Base-by-base conservation (phyloP, 192 early-diverging fungal genomes). In the Helicostylum pulchrum region DNA sequence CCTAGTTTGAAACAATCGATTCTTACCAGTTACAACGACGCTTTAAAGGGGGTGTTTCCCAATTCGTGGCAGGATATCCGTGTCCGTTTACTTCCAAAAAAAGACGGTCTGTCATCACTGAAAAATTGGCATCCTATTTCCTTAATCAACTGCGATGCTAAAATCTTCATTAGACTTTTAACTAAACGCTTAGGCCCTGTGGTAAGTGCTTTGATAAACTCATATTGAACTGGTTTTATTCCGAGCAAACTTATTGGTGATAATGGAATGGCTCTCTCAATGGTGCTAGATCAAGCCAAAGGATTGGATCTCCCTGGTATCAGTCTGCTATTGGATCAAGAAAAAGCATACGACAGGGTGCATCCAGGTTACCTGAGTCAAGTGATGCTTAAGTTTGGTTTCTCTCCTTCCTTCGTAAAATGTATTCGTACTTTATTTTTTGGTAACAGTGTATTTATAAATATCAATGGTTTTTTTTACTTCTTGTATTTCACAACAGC, bases 291-390 rank as follows among this genome's bases (percentile, higher is more conserved):
- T n/a, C 46, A 47, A 17, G 46, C 46, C 2, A n/a, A 36, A 36
- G 34, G 34, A 5, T 36, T 36, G 7, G 7, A 36, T 17, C 23
- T 14, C 17, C 11, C 39, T 44, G 68, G 17, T 1, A 44, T 62
- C 19, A 56, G 62, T 50, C 17, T 62, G 15, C 47, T 49, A 6
- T 19, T 73, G 7, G 71, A 73, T 23, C 71, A 73, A 45, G 60
- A 67, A 19, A 68, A 68, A 45, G 66, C 66, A 0, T 73, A 68
- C 42, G 72, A 73, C 39, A 45, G 66, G 15, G 57, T 73, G 2
- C 61, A 73, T 42, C 59, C 55, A 34, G 48, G 4, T 1, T 36
- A 36, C 7, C 34, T 36, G 3, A 3, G 34, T 7, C 34, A 36
- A 36, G 34, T 36, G 4, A 36, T 36, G 34, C 34, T 36, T 3